phyloP scores from a whole-genome alignment of 164 flowering plant species.

The Pachysandra terminalis region DNA sequence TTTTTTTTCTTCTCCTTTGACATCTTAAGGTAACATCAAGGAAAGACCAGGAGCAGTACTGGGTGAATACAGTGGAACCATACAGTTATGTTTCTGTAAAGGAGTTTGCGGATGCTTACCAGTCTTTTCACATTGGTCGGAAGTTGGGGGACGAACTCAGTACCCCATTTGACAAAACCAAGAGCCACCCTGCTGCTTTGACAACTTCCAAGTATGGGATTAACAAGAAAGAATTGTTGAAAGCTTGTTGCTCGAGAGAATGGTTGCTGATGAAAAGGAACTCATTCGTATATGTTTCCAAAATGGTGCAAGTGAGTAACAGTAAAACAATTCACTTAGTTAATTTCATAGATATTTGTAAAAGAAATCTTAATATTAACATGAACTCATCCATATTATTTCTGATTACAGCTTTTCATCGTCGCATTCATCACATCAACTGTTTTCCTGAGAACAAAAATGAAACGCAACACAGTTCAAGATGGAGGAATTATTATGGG shows the following conservation, averaged over 20 bases:
- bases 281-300: slow-evolving; percentile 38
- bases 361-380: no score
- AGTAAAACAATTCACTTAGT: no score
- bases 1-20: no score
- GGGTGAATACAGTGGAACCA: slow-evolving; percentile 29
- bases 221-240: slow-evolving; percentile 32
- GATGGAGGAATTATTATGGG: slow-evolving; percentile 46
- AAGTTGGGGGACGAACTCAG: slow-evolving; percentile 30
- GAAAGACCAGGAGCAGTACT: slow-evolving; percentile 52
- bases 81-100: slow-evolving; percentile 35
- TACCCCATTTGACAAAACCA: slow-evolving; percentile 35
- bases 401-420: slow-evolving; percentile 26
- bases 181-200: slow-evolving; percentile 44
- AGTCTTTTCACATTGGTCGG: slow-evolving; percentile 41
- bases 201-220: slow-evolving; percentile 35
- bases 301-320: slow-evolving; percentile 29
- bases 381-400: not conserved
- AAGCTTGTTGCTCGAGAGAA: slow-evolving; percentile 39
- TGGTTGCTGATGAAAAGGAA: slow-evolving; percentile 42
- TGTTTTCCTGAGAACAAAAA: slow-evolving; percentile 28
- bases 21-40: slow-evolving; percentile 38
- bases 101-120: slow-evolving; percentile 43
- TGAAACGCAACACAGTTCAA: slow-evolving; percentile 19
- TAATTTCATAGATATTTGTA: no score
- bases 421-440: slow-evolving; percentile 34